phyloP scores from a whole-genome alignment of 257 asterid species.

The Prunella vulgaris region DNA sequence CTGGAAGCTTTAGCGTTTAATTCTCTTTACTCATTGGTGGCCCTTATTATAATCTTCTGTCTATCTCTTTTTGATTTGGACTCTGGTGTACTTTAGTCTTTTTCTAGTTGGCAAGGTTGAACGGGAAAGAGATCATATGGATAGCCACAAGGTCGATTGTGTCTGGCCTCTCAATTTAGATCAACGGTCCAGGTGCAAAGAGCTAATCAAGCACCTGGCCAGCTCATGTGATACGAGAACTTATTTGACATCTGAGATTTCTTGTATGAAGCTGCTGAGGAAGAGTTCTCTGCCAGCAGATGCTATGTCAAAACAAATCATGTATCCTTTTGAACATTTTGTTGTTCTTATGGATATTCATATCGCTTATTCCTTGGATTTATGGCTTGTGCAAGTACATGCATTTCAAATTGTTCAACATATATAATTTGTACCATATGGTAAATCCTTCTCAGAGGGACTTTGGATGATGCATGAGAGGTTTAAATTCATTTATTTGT shows the following conservation, averaged over 20 bases:
- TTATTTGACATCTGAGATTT: slow-evolving; percentile 54
- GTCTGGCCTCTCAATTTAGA: slow-evolving; percentile 52
- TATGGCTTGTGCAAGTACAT: neutral
- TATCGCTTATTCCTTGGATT: neutral
- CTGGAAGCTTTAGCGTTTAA: slow-evolving; percentile 3
- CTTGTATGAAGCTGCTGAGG: slow-evolving; percentile 55
- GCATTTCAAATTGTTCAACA: neutral
- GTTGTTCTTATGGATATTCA: neutral
- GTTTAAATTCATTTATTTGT: neutral
- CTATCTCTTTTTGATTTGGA: slow-evolving; percentile 5
- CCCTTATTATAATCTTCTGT: neutral
- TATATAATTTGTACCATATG: neutral
- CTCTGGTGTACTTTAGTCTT: slow-evolving; percentile 39
- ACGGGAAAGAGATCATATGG: slow-evolving; percentile 35
- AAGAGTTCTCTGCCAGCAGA: slow-evolving; percentile 32
- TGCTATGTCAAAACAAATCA: slow-evolving; percentile 34
- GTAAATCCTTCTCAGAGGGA: neutral
- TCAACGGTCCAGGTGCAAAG: slow-evolving; percentile 30
- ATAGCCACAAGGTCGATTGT: slow-evolving; percentile 30
- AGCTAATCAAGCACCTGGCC: slow-evolving; percentile 37
- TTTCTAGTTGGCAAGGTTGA: slow-evolving; percentile 45
- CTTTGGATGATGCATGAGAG: slow-evolving; percentile 10
- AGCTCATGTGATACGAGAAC: slow-evolving; percentile 32
- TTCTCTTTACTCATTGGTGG: neutral
- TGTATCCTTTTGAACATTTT: slow-evolving; percentile 65